Base-by-base conservation (phyloP, 139 green algal species). In the Chlorella sp. region DNA sequence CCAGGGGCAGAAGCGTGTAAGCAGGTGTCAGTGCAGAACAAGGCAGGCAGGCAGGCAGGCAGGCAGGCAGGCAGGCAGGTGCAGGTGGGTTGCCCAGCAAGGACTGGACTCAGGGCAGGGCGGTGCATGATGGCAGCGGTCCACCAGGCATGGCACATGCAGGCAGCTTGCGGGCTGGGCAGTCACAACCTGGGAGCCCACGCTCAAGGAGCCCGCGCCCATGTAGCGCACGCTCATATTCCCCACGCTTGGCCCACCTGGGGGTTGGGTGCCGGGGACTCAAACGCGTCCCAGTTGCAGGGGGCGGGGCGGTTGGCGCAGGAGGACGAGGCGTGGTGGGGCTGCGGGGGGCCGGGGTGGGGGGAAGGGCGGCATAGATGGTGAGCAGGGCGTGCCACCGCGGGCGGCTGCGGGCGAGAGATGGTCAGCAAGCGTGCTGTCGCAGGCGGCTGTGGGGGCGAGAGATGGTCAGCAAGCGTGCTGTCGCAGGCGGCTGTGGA, bases 281-380 rank as follows among this genome's bases (percentile, higher is more conserved):
- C 11, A 40, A 86, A 90, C 4, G 69, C 19, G 34, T 30, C 19
- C 87, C 87, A 91, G 24, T 40, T 24, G 84, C 84, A 93, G 0
- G 90, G 32, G 2, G 48, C n/a, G 16, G 90, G 90, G 36, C 53
- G 61, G 48, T 89, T 69, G 48, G 89, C 83, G 85, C 93, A 95
- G 36, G 93, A 92, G 26, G 93, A 87, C n/a, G 75, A 79, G 22
- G 82, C 42, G 86, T 95, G 93, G 85, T 95, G 93, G 36, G 89
- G 81, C n/a, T 88, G 84, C 79, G 85, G 68, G 11, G 48, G 57
- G 16, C 21, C 14, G 26, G 40, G 39, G 77, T 61, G 39, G 9
- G 39, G 18, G n/a, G n/a, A n/a, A n/a, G n/a, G n/a, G n/a, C n/a
- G n/a, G n/a, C n/a, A n/a, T n/a, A n/a, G n/a, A n/a, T n/a, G n/a